These are phyloP conservation scores for Penicillium longicatenatum DNA, from an alignment of 495 filamentous ascomycete species.

Conservation along the genomic window DNA sequence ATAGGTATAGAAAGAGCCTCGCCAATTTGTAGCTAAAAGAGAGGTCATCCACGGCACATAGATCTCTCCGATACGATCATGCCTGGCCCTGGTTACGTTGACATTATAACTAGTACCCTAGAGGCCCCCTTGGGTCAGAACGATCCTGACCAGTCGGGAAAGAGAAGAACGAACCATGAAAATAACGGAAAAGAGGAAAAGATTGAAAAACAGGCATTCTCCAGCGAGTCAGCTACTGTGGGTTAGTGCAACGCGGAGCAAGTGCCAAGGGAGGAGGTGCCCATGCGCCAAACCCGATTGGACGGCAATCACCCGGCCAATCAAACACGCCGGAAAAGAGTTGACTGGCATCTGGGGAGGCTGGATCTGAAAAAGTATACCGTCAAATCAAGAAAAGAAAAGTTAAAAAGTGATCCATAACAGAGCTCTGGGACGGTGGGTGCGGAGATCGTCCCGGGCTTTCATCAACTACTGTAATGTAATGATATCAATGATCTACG, in stretches of 20 bases:
- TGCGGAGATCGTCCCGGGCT: background rate
- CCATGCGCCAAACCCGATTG: slow-evolving; percentile 4
- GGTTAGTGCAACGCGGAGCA: background rate
- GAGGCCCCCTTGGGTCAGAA: background rate
- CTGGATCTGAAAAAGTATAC: background rate
- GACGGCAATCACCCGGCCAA: slow-evolving; percentile 11
- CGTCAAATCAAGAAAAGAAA: background rate
- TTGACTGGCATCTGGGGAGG: slow-evolving; percentile 6
- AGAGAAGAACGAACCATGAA: background rate
- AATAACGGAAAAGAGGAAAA: background rate
- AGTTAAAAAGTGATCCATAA: background rate
- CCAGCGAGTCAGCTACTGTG: background rate
- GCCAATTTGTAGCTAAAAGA: background rate
- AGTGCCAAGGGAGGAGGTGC: background rate
- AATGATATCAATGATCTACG: slow-evolving; percentile 1
- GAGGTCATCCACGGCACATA: background rate
- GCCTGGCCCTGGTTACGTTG: background rate
- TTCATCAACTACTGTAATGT: background rate
- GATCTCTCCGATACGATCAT: background rate
- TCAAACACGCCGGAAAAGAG: background rate
- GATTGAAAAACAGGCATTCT: background rate
- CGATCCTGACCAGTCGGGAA: background rate
- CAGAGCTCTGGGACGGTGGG: background rate
- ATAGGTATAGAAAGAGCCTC: background rate
- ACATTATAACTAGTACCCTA: background rate